Evolutionary conservation across 768 basidiomycete genomes (phyloP).

Genomic region (Boletus vermiculosoides): DNA sequence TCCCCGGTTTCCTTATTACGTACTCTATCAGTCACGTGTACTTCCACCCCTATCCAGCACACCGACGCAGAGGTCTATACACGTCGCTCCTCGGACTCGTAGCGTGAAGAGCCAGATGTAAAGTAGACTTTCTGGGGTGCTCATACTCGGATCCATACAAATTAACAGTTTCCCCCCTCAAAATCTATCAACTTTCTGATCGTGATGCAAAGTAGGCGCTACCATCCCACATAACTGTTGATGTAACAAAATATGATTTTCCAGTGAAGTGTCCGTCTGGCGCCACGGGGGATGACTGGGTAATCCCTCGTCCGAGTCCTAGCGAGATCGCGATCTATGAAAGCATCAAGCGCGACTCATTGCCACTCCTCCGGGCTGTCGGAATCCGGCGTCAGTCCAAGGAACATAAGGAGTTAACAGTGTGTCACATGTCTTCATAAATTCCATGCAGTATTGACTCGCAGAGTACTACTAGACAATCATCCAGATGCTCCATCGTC

Average conservation of each 20-base stretch:
- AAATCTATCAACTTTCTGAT: not conserved
- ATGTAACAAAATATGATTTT: not conserved
- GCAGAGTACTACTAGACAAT: conserved; percentile 1
- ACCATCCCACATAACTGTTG: not conserved
- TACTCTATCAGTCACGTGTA: conserved; percentile 19
- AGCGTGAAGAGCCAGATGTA: not conserved
- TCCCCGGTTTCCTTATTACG: not conserved
- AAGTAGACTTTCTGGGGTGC: conserved; percentile 8
- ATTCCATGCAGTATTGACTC: not conserved
- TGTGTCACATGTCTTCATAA: not conserved
- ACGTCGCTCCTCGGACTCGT: not conserved
- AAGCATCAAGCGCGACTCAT: not conserved
- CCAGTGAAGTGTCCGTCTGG: conserved; percentile 1
- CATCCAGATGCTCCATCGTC: not conserved
- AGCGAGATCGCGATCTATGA: not conserved
- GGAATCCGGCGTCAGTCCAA: not conserved
- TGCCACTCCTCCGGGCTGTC: conserved; percentile 1
- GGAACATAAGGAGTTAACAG: conserved; percentile 13
- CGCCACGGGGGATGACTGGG: not conserved
- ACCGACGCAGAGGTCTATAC: not conserved
- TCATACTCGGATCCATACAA: not conserved
- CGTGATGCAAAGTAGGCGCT: conserved; percentile 1
- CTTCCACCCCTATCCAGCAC: too few species aligned
- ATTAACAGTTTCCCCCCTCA: not conserved
- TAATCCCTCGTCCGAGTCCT: conserved; percentile 5